Percentiles rank a stretch among this genome's conserved stretches.
These are phyloP conservation scores for Backusella tarrabulga DNA, from an alignment of 192 early-diverging fungal genomes.

Conservation along the genomic window DNA sequence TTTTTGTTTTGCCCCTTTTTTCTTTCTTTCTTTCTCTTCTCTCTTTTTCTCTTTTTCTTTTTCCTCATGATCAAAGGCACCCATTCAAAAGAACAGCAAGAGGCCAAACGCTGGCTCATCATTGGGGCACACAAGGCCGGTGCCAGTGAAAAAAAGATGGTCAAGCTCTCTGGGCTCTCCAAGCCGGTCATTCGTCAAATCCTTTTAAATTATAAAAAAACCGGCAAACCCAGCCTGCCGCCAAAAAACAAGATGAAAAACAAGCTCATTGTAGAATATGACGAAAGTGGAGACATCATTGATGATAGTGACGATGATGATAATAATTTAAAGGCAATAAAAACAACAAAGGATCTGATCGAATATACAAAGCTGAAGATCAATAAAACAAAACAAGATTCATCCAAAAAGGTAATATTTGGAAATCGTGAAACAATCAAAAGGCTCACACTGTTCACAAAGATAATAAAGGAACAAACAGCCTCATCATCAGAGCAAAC, in stretches of 20 bases:
- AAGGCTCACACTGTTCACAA: not conserved
- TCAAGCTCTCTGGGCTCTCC: slow-evolving; percentile 25
- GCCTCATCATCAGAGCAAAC: not conserved
- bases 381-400: not conserved
- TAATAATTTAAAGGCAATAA: not conserved
- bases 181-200: slow-evolving; percentile 31
- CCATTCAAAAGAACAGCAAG: not conserved
- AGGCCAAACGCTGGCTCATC: slow-evolving; percentile 35
- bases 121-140: slow-evolving; percentile 36
- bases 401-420: not conserved
- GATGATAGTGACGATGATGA: slow-evolving; percentile 21
- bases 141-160: slow-evolving; percentile 25
- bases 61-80: not conserved
- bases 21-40: not conserved
- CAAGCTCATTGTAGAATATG: slow-evolving; percentile 34
- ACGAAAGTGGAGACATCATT: slow-evolving; percentile 26
- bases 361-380: not conserved
- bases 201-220: slow-evolving; percentile 31
- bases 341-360: slow-evolving; percentile 10
- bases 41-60: not conserved
- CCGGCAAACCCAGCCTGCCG: slow-evolving; percentile 24
- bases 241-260: slow-evolving; percentile 12
- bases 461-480: not conserved
- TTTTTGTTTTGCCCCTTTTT: not conserved
- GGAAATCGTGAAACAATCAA: not conserved